Evolutionary conservation across 129 eudicot species (phyloP).

Genomic region (Smallanthus sonchifolius): DNA sequence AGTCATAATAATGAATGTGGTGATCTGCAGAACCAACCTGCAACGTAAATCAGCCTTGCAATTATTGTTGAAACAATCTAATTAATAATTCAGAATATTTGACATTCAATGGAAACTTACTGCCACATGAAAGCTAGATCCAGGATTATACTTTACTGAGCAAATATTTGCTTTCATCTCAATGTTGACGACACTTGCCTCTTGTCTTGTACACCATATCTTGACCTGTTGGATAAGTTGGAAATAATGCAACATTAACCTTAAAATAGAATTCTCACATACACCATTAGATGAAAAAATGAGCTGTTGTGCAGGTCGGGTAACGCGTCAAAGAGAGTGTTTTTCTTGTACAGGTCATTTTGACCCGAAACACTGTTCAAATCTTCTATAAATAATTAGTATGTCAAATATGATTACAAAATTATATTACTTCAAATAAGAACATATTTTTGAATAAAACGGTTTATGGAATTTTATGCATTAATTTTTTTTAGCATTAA

Average conservation of each 20-base stretch:
- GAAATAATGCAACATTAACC: no score
- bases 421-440: no score
- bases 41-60: constrained; percentile 25
- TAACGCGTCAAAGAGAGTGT: no score
- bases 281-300: no score
- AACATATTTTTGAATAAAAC: no score
- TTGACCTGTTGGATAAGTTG: constrained; percentile 53
- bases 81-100: background rate
- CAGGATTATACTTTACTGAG: constrained; percentile 94
- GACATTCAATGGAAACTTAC: constrained; percentile 38
- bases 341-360: no score
- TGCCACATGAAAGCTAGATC: constrained; percentile 80
- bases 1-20: constrained; percentile 85
- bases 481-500: no score
- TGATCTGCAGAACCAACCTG: constrained; percentile 99
- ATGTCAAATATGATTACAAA: no score
- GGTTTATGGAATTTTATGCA: no score
- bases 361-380: no score
- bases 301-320: no score
- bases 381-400: no score
- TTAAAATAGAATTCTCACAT: background rate
- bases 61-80: background rate
- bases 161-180: constrained; percentile 98
- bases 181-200: constrained; percentile 84
- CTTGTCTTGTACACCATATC: constrained; percentile 93